Evolutionary conservation across 768 basidiomycete species (phyloP).

Genomic region (Macrolepiota fuliginosa): DNA sequence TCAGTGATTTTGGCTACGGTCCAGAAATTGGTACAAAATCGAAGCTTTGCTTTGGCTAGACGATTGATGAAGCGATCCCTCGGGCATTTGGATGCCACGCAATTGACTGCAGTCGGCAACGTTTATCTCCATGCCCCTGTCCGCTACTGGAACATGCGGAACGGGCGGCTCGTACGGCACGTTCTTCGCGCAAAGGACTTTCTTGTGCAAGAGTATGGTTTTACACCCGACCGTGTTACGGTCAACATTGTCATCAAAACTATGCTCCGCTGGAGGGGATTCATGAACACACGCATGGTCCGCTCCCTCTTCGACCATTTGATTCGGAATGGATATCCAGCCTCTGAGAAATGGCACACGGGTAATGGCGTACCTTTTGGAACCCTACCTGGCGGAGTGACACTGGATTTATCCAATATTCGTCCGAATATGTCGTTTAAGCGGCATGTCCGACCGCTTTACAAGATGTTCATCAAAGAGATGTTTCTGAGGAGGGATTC

Average conservation of each 20-base stretch:
- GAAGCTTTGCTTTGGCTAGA: constrained; percentile 43
- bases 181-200: constrained; percentile 36
- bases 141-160: constrained; percentile 27
- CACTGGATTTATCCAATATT: constrained; percentile 34
- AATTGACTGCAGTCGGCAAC: constrained; percentile 51
- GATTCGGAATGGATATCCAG: constrained; percentile 58
- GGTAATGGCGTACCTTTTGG: constrained; percentile 42
- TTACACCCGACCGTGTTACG: constrained; percentile 66
- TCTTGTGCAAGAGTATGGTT: constrained; percentile 43
- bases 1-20: constrained; percentile 32
- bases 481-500: constrained; percentile 55
- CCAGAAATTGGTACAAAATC: constrained; percentile 36
- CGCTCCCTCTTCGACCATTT: constrained; percentile 65
- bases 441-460: constrained; percentile 64
- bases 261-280: constrained; percentile 48
- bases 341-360: constrained; percentile 26
- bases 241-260: constrained; percentile 66
- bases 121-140: constrained; percentile 48
- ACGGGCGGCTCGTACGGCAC: constrained; percentile 45
- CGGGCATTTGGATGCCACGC: constrained; percentile 24
- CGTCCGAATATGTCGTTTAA: constrained; percentile 48
- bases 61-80: constrained; percentile 32
- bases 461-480: constrained; percentile 70
- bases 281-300: constrained; percentile 40
- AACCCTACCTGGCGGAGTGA: constrained; percentile 24